phyloP scores from a whole-genome alignment of 2,329 filamentous ascomycete genomes.

The Dryadomyces quercus-mongolicae region DNA sequence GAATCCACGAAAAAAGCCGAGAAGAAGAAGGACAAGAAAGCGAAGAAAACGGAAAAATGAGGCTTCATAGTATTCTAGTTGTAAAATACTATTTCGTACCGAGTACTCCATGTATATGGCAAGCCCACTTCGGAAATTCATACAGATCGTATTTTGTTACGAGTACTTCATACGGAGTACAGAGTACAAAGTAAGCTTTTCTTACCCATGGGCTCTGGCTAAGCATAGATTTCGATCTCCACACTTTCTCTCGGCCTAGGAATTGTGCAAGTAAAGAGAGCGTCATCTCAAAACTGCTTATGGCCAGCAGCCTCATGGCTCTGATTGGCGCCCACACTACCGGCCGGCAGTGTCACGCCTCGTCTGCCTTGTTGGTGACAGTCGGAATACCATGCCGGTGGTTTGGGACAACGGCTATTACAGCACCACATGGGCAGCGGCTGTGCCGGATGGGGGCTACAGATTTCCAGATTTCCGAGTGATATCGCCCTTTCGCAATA shows the following conservation, averaged over 20 bases:
- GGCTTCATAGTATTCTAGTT: neutral
- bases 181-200: too few species aligned
- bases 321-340: constrained; percentile 31
- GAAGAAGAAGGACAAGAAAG: constrained; percentile 10
- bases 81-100: too few species aligned
- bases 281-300: too few species aligned
- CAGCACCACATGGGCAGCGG: constrained; percentile 18
- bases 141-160: too few species aligned
- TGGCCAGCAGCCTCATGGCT: constrained; percentile 30
- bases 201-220: too few species aligned
- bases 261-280: too few species aligned
- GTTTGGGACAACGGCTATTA: constrained; percentile 37
- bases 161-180: too few species aligned
- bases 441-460: constrained; percentile 15
- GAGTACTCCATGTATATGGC: too few species aligned
- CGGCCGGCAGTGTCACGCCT: constrained; percentile 29
- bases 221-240: too few species aligned
- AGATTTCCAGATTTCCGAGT: constrained; percentile 22
- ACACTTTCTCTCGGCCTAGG: too few species aligned
- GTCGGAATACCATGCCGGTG: constrained; percentile 34
- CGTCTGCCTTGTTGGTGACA: constrained; percentile 15
- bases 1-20: neutral
- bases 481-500: constrained; percentile 27
- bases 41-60: constrained; percentile 6
- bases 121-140: too few species aligned